A percentile compares a stretch with the other conserved stretches of the same genome.
Evolutionary conservation across 805 yeast species (phyloP).

Genomic region (Suhomyces prunicola): DNA sequence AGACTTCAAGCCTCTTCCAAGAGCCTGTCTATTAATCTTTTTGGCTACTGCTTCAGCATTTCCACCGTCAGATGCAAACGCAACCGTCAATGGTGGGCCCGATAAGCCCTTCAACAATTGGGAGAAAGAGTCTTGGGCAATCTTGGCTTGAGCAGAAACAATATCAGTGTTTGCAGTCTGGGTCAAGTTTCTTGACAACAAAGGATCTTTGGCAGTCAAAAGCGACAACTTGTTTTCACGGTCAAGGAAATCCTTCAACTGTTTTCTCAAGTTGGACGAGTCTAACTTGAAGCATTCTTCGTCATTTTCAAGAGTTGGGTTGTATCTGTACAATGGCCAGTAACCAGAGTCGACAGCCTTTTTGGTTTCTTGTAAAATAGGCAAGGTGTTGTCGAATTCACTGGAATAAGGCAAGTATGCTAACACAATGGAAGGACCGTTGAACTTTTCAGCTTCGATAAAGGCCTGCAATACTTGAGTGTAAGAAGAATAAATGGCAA

Average conservation of each 20-base stretch:
- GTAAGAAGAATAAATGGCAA: constrained; percentile 89
- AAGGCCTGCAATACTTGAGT: constrained; percentile 88
- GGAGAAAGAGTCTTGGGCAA: constrained; percentile 75
- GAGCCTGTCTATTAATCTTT: constrained; percentile 72
- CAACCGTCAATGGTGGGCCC: constrained; percentile 87
- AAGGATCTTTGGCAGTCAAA: constrained; percentile 67
- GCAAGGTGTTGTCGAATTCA: constrained; percentile 66
- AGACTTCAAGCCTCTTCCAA: constrained; percentile 73
- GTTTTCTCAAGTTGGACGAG: constrained; percentile 75
- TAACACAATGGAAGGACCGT: constrained; percentile 88
- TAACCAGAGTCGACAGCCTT: constrained; percentile 89
- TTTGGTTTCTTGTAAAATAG: constrained; percentile 82
- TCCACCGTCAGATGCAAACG: constrained; percentile 92
- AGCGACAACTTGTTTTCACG: constrained; percentile 85
- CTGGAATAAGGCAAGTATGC: constrained; percentile 79
- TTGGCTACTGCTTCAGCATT: constrained; percentile 81
- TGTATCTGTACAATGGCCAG: constrained; percentile 91
- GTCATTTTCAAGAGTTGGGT: constrained; percentile 56
- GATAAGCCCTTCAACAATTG: constrained; percentile 79
- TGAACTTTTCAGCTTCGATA: constrained; percentile 81
- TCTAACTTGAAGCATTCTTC: constrained; percentile 73
- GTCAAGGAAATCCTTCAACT: constrained; percentile 75
- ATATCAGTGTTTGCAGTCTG: constrained; percentile 58
- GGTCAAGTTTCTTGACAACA: constrained; percentile 69
- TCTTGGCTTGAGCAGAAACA: constrained; percentile 54